Evolutionary conservation across 139 green algal genomes (phyloP).

Genomic region (Chlorella ohadii): DNA sequence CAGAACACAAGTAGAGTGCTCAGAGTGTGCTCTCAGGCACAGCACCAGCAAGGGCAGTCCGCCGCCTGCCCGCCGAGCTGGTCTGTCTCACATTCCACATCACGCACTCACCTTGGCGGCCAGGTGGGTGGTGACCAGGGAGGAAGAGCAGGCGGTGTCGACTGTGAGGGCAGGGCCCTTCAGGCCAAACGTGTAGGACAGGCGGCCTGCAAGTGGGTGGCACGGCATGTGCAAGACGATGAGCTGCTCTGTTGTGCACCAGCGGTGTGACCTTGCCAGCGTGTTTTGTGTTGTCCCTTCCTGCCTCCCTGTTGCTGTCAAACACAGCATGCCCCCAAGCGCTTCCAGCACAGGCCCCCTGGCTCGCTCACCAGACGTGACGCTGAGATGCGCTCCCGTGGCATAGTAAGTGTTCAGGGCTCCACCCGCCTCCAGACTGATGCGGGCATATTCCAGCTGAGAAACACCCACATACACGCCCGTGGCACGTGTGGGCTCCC

Average conservation of each 20-base stretch:
- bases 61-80: not conserved
- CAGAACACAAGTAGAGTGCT: too few species aligned
- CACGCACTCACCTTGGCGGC: conserved; percentile 25
- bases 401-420: conserved; percentile 80
- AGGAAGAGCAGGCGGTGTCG: conserved; percentile 88
- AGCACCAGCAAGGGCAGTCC: too few species aligned
- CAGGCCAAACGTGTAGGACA: conserved; percentile 81
- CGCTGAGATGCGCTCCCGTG: conserved; percentile 80
- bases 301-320: too few species aligned
- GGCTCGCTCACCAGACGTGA: conserved; percentile 53
- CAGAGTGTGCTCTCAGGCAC: too few species aligned
- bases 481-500: conserved; percentile 8
- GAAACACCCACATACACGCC: conserved; percentile 84
- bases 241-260: too few species aligned
- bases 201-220: too few species aligned
- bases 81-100: not conserved
- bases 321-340: too few species aligned
- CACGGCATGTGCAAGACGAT: too few species aligned
- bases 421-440: conserved; percentile 41
- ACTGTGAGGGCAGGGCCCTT: conserved; percentile 71
- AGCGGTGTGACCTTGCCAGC: too few species aligned
- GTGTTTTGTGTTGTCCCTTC: too few species aligned
- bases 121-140: conserved; percentile 78
- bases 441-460: conserved; percentile 81
- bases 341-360: too few species aligned